These are phyloP conservation scores for Nicotiana obtusifolia DNA, from an alignment of 257 asterid species.

Conservation along the genomic window DNA sequence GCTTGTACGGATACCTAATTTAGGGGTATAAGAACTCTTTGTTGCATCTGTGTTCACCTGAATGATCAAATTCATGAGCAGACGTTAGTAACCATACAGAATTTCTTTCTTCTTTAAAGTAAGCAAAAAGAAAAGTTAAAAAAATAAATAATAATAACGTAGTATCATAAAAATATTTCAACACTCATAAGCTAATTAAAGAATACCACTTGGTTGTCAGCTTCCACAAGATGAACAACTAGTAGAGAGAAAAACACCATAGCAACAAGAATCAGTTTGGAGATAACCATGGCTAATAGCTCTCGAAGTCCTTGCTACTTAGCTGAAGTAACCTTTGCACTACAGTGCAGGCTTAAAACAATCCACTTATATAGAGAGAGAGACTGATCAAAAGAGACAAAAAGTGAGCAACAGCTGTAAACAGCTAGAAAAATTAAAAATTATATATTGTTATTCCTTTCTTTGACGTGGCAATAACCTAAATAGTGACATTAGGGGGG, in stretches of 20 bases:
- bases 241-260: not conserved
- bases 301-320: too few species aligned
- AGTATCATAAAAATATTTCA: not conserved
- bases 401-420: not conserved
- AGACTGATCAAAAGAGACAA: not conserved
- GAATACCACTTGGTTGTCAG: not conserved
- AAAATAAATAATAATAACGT: not conserved
- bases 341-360: not conserved
- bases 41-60: not conserved
- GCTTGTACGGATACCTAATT: not conserved
- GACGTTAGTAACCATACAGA: not conserved
- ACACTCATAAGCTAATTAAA: not conserved
- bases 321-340: not conserved
- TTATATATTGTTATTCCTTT: not conserved
- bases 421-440: not conserved
- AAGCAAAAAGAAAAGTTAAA: not conserved
- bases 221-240: not conserved
- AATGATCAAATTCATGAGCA: not conserved
- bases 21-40: not conserved
- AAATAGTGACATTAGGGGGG: not conserved
- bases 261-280: not conserved
- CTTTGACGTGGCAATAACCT: not conserved
- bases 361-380: not conserved
- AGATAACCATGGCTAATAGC: not conserved
- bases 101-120: not conserved